Base-by-base conservation (phyloP, 371 early-diverging fungal species). In the Apophysomyces sp. region DNA sequence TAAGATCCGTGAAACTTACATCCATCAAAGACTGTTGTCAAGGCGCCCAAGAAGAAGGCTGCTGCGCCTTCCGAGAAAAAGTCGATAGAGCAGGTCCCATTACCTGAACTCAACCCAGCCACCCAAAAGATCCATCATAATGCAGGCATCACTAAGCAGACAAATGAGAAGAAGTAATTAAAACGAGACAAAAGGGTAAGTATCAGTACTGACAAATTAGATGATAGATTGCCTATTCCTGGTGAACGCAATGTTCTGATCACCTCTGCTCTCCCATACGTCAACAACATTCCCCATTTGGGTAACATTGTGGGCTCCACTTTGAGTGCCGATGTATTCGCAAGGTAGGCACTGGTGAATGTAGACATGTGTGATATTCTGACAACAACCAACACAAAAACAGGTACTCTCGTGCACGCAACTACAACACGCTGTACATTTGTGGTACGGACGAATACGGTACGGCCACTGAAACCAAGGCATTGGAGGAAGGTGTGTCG, bases 371-470 rank as follows among this genome's bases (percentile, higher is more conserved):
- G n/a, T 16, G 31, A 27, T 31, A 57, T 24, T 12, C 34, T 34
- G 13, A 34, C 5, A 13, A 39, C 24, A 44, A 9, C 21, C n/a
- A 3, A 18, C 16, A n/a, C n/a, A 6, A 11, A 2, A 16, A 8
- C 60, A 88, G 91, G 76, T 99, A 89, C 81, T 93, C 90, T 60
- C 96, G 97, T 58, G 78, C 90, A 58, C 91, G 96, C 40, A 94
- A 92, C n/a, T 83, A 92, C 75, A 96, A 98, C 71, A 89, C 92
- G 2, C 74, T 97, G n/a, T 97, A 84, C 71, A 87, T 99, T 51
- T 97, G 98, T 78, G 99, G 99, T 65, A 99, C 99, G 2, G 99
- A 99, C 77, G 99, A 99, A 82, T 99, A 99, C 77, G 99, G 99
- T 58, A 99, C 99, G 27, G 98, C 99, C 11, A 99, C 99, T 4